Conservation (phyloP, 805 yeast genomes). For the Lachancea quebecensis region DNA sequence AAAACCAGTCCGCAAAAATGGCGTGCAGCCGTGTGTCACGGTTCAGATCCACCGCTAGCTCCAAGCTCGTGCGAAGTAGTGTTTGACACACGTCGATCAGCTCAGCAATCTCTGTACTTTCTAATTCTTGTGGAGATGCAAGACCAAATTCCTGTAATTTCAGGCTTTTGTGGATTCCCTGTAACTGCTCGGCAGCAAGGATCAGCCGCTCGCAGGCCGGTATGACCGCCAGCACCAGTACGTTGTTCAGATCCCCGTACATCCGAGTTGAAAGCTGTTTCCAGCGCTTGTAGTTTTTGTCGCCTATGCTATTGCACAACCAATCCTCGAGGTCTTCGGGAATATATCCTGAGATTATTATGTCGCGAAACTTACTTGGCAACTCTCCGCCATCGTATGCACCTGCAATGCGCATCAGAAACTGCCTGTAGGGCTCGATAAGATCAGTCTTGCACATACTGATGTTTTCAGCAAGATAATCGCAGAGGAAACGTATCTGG, state of each 20-base stretch:
- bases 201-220: slow-evolving; percentile 53
- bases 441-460: slow-evolving; percentile 15
- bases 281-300: slow-evolving; percentile 56
- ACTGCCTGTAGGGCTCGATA: slow-evolving; percentile 17
- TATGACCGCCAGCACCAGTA: slow-evolving; percentile 42
- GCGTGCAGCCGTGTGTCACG: slow-evolving; percentile 12
- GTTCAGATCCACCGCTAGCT: slow-evolving; percentile 10
- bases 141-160: slow-evolving; percentile 5
- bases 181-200: slow-evolving; percentile 26
- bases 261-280: slow-evolving; percentile 41
- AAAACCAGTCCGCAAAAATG: slow-evolving; percentile 18
- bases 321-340: slow-evolving; percentile 46
- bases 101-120: background rate
- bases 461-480: slow-evolving; percentile 16
- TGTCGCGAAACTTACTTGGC: slow-evolving; percentile 28
- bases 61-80: slow-evolving; percentile 8
- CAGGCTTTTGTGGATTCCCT: slow-evolving; percentile 10
- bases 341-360: slow-evolving; percentile 44
- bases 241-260: slow-evolving; percentile 45
- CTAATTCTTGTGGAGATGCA: background rate
- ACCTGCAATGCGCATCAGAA: slow-evolving; percentile 15
- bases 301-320: slow-evolving; percentile 61
- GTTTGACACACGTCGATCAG: slow-evolving; percentile 6
- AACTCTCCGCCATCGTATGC: slow-evolving; percentile 19
- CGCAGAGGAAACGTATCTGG: slow-evolving; percentile 9